A percentile compares a stretch with the other conserved stretches of the same genome.
These are phyloP conservation scores for Russula olivacea DNA, from an alignment of 768 basidiomycete species.

Conservation along the genomic window DNA sequence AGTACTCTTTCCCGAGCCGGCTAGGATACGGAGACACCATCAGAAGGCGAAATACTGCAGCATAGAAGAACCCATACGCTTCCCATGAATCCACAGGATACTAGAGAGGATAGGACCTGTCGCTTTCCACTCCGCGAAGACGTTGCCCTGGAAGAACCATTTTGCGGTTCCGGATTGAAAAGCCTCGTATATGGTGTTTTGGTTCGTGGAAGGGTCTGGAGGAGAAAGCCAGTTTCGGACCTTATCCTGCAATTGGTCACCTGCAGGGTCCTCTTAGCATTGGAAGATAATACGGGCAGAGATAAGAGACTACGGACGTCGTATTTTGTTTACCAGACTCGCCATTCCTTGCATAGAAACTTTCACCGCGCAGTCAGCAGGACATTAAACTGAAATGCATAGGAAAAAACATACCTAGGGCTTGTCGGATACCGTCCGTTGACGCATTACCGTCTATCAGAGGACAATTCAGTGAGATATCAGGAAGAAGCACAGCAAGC, in stretches of 20 bases:
- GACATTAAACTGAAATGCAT: neutral
- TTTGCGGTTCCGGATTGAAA: neutral
- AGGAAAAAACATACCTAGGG: neutral
- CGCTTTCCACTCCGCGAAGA: constrained; percentile 7
- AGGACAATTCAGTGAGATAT: neutral
- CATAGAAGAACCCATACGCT: neutral
- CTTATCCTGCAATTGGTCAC: neutral
- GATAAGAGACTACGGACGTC: neutral
- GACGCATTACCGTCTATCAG: neutral
- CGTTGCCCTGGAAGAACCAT: constrained; percentile 1
- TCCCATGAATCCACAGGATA: constrained; percentile 17
- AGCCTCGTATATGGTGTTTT: neutral
- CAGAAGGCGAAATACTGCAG: neutral
- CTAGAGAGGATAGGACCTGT: too few relatives aligned
- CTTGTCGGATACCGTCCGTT: neutral
- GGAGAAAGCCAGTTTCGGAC: constrained; percentile 4
- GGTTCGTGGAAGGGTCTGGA: neutral
- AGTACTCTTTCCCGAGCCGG: constrained; percentile 12
- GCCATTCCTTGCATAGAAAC: constrained; percentile 6
- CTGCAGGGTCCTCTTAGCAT: neutral
- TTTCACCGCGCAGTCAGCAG: neutral
- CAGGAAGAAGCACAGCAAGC: neutral
- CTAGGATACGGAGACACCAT: neutral
- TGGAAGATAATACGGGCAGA: neutral
- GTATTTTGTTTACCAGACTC: neutral